These are phyloP conservation scores for Jatropha curcas DNA, from an alignment of 345 rosid species.

Conservation along the genomic window DNA sequence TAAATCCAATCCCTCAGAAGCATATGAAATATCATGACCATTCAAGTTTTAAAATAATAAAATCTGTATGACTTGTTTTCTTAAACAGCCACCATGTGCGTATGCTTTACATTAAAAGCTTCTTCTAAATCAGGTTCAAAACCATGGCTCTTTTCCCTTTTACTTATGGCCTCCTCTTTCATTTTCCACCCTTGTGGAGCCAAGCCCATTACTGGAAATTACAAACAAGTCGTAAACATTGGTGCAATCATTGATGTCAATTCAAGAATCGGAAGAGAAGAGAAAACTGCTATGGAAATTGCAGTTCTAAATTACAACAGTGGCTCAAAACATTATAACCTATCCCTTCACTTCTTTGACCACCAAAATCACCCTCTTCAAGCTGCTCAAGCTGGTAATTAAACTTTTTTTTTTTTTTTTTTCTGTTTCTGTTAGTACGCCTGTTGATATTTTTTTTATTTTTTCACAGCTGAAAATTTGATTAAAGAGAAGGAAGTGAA, in stretches of 20 bases:
- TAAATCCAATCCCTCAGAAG: no score
- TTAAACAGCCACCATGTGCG: no score
- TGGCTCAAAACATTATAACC: constrained; percentile 15
- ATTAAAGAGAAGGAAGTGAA: constrained; percentile 37
- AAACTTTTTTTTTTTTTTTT: neutral
- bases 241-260: constrained; percentile 45
- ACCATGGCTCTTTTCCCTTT: constrained; percentile 12
- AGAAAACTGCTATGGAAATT: constrained; percentile 43
- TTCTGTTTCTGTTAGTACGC: neutral
- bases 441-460: no score
- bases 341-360: constrained; percentile 34
- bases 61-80: neutral
- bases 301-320: constrained; percentile 39
- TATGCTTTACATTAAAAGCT: neutral
- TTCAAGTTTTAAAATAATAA: neutral
- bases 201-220: neutral
- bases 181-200: constrained; percentile 21
- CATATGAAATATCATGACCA: neutral
- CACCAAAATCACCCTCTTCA: constrained; percentile 28
- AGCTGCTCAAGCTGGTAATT: constrained; percentile 40
- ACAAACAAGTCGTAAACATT: constrained; percentile 22
- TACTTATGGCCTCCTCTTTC: constrained; percentile 6
- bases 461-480: constrained; percentile 38
- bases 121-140: neutral
- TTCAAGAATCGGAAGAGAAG: constrained; percentile 40